Conservation (phyloP, 73 alveolate genomes). For the Paramecium sonneborni region DNA sequence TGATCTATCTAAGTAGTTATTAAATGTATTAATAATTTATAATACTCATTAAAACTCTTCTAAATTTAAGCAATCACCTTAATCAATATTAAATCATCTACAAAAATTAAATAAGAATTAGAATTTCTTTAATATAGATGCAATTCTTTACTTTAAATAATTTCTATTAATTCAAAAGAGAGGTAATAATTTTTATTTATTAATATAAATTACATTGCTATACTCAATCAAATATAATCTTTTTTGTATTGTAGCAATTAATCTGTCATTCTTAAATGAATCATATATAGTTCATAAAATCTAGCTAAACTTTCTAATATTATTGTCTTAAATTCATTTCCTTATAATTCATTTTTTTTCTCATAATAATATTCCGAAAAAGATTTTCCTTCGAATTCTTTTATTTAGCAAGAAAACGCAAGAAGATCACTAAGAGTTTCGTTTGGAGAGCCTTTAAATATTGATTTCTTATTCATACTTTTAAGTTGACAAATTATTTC, state of each 20-base stretch:
- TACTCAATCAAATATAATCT: conserved; percentile 30
- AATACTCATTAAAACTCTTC: too few species aligned
- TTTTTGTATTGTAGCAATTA: not conserved
- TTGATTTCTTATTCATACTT: not conserved
- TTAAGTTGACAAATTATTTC: conserved; percentile 11
- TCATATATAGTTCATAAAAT: conserved; percentile 2
- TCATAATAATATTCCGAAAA: not conserved
- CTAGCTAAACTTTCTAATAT: not conserved
- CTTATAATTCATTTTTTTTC: not conserved
- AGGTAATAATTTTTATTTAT: not conserved
- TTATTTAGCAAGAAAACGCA: not conserved
- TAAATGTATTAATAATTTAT: too few species aligned
- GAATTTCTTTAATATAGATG: not conserved
- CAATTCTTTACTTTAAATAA: not conserved
- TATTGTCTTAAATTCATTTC: not conserved
- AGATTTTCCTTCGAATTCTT: not conserved
- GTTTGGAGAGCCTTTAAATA: not conserved
- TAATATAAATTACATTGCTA: not conserved
- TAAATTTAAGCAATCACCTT: too few species aligned
- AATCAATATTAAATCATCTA: too few species aligned
- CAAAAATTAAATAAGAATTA: not conserved
- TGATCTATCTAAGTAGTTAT: too few species aligned
- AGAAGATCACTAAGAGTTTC: not conserved
- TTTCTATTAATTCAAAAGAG: not conserved
- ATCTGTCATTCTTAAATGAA: conserved; percentile 37